Conservation (phyloP, 371 early-diverging fungal genomes). For the Cladochytrium tenue region DNA sequence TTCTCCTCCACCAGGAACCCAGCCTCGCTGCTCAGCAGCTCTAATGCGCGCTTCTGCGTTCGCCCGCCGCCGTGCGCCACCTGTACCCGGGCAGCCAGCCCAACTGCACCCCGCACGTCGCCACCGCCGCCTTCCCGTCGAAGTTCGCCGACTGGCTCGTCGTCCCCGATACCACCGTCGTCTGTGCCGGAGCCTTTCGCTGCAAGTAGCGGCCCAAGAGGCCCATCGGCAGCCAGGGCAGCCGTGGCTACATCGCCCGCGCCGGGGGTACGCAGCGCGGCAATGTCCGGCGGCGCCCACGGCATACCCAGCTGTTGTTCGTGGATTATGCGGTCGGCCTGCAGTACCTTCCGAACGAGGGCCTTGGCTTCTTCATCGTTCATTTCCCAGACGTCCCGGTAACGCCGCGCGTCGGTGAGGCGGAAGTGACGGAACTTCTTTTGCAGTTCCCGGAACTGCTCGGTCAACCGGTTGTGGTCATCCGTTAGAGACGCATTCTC, state of each 20-base stretch:
- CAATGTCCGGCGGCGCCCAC: conserved; percentile 42
- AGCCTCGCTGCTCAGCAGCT: conserved; percentile 50
- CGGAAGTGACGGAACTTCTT: conserved; percentile 58
- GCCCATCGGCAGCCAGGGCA: not conserved
- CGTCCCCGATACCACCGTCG: not conserved
- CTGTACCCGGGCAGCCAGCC: conserved; percentile 39
- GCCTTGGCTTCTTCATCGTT: conserved; percentile 50
- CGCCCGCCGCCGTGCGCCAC: conserved; percentile 33
- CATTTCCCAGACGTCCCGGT: conserved; percentile 53
- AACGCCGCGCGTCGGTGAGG: conserved; percentile 43
- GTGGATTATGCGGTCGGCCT: conserved; percentile 53
- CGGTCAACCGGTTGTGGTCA: conserved; percentile 52
- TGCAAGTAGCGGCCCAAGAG: too few relatives aligned
- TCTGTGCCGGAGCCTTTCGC: not conserved
- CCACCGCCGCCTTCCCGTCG: not conserved
- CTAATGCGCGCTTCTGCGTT: conserved; percentile 45
- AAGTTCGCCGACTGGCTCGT: not conserved
- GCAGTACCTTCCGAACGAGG: conserved; percentile 49
- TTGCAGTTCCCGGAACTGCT: conserved; percentile 57
- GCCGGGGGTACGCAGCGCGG: not conserved
- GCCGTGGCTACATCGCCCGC: not conserved
- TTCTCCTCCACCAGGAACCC: conserved; percentile 56
- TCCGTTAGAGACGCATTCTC: conserved; percentile 50
- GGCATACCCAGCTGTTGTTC: conserved; percentile 54
- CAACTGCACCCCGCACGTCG: conserved; percentile 13